Percentiles rank a stretch among this genome's conserved stretches.
Evolutionary conservation across 345 rosid species (phyloP).

Genomic region (Turnera subulata): DNA sequence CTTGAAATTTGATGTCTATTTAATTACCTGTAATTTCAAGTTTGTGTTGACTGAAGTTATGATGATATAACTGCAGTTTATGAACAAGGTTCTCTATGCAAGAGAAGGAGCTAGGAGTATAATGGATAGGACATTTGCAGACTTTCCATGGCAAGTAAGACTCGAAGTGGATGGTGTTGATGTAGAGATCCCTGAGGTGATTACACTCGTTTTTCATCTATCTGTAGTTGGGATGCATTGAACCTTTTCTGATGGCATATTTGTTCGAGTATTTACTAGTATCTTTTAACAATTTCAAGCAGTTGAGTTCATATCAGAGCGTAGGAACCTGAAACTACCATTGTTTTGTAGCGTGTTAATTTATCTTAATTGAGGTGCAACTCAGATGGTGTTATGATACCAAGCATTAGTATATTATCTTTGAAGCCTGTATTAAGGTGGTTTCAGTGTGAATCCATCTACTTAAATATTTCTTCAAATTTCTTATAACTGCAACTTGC

Average conservation of each 20-base stretch:
- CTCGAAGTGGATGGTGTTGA: conserved; percentile 85
- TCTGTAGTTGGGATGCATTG: neutral
- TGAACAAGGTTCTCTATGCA: conserved; percentile 80
- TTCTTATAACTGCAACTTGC: neutral
- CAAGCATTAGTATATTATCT: too few relatives aligned
- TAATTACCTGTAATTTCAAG: too few relatives aligned
- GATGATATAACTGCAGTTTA: conserved; percentile 42
- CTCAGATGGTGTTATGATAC: too few relatives aligned
- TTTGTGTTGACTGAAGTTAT: conserved; percentile 9
- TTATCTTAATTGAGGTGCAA: too few relatives aligned
- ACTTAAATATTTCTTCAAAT: neutral
- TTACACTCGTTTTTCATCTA: neutral
- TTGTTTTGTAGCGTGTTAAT: too few relatives aligned
- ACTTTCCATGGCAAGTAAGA: conserved; percentile 82
- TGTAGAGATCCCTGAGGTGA: conserved; percentile 69
- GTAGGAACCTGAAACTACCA: too few relatives aligned
- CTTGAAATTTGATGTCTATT: too few relatives aligned
- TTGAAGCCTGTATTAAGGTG: too few relatives aligned
- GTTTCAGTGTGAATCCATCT: too few relatives aligned
- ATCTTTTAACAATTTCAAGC: too few relatives aligned
- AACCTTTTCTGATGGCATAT: neutral
- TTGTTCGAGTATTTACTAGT: neutral
- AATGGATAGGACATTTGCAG: conserved; percentile 87
- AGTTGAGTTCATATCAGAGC: too few relatives aligned
- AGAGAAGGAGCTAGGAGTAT: conserved; percentile 86